These are phyloP conservation scores for Fusarium anthophilum DNA, from an alignment of 2,329 filamentous ascomycete genomes.

Conservation along the genomic window DNA sequence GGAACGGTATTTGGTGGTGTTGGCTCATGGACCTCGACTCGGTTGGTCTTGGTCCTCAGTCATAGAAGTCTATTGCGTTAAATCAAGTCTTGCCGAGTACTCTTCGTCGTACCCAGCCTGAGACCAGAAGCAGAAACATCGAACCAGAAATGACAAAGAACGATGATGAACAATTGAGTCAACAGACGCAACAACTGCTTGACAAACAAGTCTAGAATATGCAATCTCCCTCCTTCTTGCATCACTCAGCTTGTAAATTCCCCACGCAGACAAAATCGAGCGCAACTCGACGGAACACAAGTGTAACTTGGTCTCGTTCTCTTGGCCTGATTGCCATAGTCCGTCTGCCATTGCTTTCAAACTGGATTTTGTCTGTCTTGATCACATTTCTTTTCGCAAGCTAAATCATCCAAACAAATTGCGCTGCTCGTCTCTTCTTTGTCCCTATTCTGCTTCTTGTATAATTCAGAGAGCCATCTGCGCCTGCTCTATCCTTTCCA, in stretches of 20 bases:
- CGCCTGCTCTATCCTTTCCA: constrained; percentile 25
- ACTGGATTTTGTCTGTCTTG: constrained; percentile 12
- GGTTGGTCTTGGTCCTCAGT: constrained; percentile 39
- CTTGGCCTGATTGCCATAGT: constrained; percentile 7
- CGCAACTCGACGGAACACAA: neutral
- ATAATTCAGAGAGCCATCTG: constrained; percentile 33
- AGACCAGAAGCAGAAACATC: constrained; percentile 27
- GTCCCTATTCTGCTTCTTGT: constrained; percentile 17
- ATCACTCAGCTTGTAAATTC: constrained; percentile 22
- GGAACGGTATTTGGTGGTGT: constrained; percentile 26
- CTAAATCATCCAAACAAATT: constrained; percentile 7
- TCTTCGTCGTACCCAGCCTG: constrained; percentile 16
- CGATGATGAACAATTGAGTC: constrained; percentile 23
- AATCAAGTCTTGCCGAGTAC: constrained; percentile 14
- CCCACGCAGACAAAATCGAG: neutral
- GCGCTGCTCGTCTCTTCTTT: constrained; percentile 18
- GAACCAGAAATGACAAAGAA: constrained; percentile 18
- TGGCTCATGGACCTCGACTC: constrained; percentile 41
- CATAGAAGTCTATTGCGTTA: constrained; percentile 41
- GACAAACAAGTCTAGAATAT: constrained; percentile 35
- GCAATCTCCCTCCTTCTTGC: constrained; percentile 5
- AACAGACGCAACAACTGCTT: constrained; percentile 16
- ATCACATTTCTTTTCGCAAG: constrained; percentile 13
- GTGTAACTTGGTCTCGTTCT: neutral
- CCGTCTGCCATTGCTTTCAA: constrained; percentile 16